Evolutionary conservation across 352 stramenopile genomes (phyloP), one percentile per base, ranked within the genome.

Genomic region (Pythium aristosporum): DNA sequence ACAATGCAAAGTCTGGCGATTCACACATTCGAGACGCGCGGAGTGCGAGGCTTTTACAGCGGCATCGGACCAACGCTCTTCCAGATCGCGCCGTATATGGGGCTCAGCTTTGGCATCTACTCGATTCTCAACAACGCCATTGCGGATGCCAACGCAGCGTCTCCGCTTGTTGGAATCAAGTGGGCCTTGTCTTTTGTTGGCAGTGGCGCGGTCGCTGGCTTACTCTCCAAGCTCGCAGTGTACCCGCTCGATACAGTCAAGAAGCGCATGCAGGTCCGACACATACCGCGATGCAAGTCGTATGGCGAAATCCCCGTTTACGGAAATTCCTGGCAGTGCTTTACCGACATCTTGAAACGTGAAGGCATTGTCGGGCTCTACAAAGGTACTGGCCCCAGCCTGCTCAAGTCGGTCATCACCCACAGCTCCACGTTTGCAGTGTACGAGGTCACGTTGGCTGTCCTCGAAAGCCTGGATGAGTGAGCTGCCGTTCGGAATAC

Each of bases 181-280:
- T 80, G 70, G 48, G 61, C 68, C 30, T 46, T 95, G 21, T 88
- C 84, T 12, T 82, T 75, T 41, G 71, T 92, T 30, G 84, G 86
- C 37, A 88, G 79, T 12, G 96, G 96, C 30, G 91, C 88, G 41
- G 82, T 94, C 41, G 84, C 92, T 37, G 96, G 95, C 5, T 73
- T 97, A 16, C 65, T 96, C 18, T 96, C 89, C 25, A 98, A 98
- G 71, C 75, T 98, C 21, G 69, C 87, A 0, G 91, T 98, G 20
- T 98, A 98, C 76, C 95, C 95, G 3, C 65, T 98, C 11, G 95
- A 98, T 77, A 98, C 95, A 15, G 69, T 98, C n/a, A 98, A 98
- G 79, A 98, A 98, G 74, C 85, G 92, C 48, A 91, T 98, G 75
- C 95, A 98, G 63, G 87, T 96, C 75, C 83, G 85, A n/a, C 72